Conservation (phyloP, 768 basidiomycete species). For the Russula virescens region DNA sequence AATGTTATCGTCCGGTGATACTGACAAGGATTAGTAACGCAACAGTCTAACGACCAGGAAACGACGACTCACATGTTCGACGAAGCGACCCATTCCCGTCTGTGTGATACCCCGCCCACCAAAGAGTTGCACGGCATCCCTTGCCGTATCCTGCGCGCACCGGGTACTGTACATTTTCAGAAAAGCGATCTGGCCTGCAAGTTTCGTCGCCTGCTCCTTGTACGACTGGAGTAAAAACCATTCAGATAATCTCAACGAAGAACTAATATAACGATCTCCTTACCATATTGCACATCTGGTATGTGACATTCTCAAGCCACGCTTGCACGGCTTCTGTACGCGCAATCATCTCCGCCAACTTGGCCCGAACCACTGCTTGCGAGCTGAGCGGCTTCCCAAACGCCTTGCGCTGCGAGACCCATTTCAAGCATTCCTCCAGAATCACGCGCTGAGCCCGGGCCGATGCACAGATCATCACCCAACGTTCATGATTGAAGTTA, state of each 20-base stretch:
- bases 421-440: conserved; percentile 83
- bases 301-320: conserved; percentile 83
- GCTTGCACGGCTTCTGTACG: conserved; percentile 74
- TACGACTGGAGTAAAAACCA: conserved; percentile 42
- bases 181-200: conserved; percentile 79
- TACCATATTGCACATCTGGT: conserved; percentile 84
- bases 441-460: conserved; percentile 57
- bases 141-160: conserved; percentile 70
- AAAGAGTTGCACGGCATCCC: conserved; percentile 80
- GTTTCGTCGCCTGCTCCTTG: conserved; percentile 61
- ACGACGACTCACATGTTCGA: conserved; percentile 58
- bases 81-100: conserved; percentile 73
- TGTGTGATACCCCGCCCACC: conserved; percentile 84
- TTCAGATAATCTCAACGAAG: no score
- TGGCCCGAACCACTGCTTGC: conserved; percentile 84
- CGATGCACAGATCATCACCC: conserved; percentile 81
- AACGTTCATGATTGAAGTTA: conserved; percentile 94
- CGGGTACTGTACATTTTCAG: conserved; percentile 74
- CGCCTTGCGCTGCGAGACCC: conserved; percentile 75
- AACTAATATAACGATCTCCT: conserved; percentile 22
- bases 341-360: conserved; percentile 85
- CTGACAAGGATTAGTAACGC: conserved; percentile 29
- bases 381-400: conserved; percentile 83
- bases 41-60: not conserved
- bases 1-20: conserved; percentile 64